Evolutionary conservation across 768 basidiomycete species (phyloP).

Genomic region (Lactarius akahatsu): DNA sequence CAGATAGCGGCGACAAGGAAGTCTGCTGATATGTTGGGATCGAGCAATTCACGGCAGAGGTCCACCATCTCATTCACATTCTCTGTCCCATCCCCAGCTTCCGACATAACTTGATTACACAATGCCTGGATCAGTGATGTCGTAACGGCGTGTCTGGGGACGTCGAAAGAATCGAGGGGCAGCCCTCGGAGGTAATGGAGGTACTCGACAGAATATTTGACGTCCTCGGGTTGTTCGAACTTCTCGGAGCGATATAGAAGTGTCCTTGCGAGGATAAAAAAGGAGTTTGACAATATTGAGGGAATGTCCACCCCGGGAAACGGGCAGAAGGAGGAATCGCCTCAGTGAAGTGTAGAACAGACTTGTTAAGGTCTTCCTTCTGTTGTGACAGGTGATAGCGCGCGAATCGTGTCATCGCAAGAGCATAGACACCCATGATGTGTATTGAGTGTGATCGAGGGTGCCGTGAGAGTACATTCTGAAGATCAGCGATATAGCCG

Average conservation of each 20-base stretch:
- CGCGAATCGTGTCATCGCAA: not conserved
- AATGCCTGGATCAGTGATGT: not conserved
- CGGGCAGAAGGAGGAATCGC: not conserved
- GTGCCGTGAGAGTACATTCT: not conserved
- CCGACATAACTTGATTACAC: not conserved
- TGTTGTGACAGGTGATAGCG: too few relatives aligned
- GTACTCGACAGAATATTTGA: not conserved
- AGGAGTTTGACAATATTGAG: too few relatives aligned
- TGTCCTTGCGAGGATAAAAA: not conserved
- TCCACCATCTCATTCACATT: not conserved
- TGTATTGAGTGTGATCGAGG: not conserved
- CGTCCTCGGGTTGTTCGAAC: not conserved
- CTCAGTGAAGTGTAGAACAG: not conserved
- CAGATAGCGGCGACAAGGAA: not conserved
- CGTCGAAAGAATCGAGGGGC: not conserved
- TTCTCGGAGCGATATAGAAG: not conserved
- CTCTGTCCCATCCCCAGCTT: not conserved
- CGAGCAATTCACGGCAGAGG: not conserved
- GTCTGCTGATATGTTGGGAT: too few relatives aligned
- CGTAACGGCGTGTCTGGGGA: not conserved
- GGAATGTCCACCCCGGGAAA: not conserved
- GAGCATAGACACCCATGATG: not conserved
- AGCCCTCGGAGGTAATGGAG: not conserved
- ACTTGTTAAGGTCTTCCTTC: not conserved
- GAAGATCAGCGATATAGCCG: rapidly evolving